Percentiles rank a stretch among this genome's conserved stretches.
Evolutionary conservation across 371 early-diverging fungal species (phyloP).

Genomic region (Rhizomucor miehei): DNA sequence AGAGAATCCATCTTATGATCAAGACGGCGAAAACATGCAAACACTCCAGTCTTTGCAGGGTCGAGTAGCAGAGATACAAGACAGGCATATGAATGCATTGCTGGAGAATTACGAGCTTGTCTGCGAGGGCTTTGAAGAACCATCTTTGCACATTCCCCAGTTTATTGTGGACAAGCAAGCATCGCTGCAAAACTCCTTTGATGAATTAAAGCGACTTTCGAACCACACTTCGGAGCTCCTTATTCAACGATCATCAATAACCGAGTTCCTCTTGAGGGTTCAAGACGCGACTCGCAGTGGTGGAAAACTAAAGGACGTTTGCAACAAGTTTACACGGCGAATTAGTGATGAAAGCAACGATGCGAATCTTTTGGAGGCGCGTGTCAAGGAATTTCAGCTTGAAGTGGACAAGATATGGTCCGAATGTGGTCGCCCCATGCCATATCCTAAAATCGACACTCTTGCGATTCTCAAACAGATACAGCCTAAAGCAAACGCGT

Average conservation of each 20-base stretch:
- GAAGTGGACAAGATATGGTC: conserved; percentile 28
- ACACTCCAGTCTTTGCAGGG: conserved; percentile 32
- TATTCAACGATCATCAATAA: conserved; percentile 33
- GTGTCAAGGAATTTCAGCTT: conserved; percentile 18
- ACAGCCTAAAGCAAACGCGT: conserved; percentile 9
- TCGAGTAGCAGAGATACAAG: conserved; percentile 24
- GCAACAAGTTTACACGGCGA: conserved; percentile 32
- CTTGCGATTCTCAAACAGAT: conserved; percentile 16
- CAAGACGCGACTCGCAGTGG: conserved; percentile 42
- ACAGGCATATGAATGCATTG: conserved; percentile 8
- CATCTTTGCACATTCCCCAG: conserved; percentile 9
- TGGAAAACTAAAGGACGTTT: conserved; percentile 36
- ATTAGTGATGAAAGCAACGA: conserved; percentile 25
- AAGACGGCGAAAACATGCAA: conserved; percentile 34
- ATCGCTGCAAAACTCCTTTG: conserved; percentile 26
- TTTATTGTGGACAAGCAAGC: conserved; percentile 23
- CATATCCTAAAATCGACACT: conserved; percentile 29
- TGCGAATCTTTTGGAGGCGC: conserved; percentile 17
- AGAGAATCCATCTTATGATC: conserved; percentile 34
- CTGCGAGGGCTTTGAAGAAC: neutral
- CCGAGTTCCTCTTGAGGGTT: conserved; percentile 37
- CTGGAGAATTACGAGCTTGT: conserved; percentile 3
- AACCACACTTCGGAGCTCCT: conserved; percentile 33
- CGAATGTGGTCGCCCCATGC: conserved; percentile 31
- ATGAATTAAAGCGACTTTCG: conserved; percentile 21